Evolutionary conservation across 2,329 filamentous ascomycete genomes (phyloP).

Genomic region (Teratosphaeria epicoccoides): DNA sequence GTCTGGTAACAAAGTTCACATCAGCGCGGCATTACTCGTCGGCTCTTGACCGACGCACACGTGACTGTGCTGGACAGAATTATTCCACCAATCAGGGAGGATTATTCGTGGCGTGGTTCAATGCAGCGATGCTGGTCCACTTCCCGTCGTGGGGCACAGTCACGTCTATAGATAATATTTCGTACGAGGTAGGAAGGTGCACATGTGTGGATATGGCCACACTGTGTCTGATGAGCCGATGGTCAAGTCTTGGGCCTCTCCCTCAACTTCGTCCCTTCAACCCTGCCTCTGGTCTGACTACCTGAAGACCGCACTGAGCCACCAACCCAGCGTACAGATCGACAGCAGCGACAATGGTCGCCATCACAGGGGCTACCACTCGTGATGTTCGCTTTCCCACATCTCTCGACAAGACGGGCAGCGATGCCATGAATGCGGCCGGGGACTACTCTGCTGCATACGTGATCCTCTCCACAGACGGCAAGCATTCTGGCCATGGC

Average conservation of each 20-base stretch:
- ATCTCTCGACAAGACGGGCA: conserved; percentile 93
- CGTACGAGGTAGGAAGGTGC: neutral
- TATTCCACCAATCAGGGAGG: neutral
- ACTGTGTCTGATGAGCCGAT: neutral
- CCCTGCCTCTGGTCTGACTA: neutral
- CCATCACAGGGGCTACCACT: conserved; percentile 36
- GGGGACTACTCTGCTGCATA: conserved; percentile 92
- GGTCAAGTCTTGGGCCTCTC: neutral
- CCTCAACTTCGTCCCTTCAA: neutral
- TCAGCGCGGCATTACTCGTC: neutral
- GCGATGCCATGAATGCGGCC: conserved; percentile 91
- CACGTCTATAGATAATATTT: neutral
- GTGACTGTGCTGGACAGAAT: neutral
- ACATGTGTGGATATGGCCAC: neutral
- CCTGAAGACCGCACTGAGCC: neutral
- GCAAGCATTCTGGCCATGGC: conserved; percentile 59
- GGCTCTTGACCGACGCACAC: neutral
- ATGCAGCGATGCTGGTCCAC: neutral
- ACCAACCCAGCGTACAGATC: neutral
- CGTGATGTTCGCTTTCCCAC: conserved; percentile 49
- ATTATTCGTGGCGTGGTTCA: neutral
- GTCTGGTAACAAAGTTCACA: neutral
- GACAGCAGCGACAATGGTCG: conserved; percentile 30
- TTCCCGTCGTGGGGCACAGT: neutral
- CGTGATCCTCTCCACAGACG: conserved; percentile 78